Evolutionary conservation across 495 filamentous ascomycete genomes (phyloP).

Genomic region (Talaromyces wortmannii): DNA sequence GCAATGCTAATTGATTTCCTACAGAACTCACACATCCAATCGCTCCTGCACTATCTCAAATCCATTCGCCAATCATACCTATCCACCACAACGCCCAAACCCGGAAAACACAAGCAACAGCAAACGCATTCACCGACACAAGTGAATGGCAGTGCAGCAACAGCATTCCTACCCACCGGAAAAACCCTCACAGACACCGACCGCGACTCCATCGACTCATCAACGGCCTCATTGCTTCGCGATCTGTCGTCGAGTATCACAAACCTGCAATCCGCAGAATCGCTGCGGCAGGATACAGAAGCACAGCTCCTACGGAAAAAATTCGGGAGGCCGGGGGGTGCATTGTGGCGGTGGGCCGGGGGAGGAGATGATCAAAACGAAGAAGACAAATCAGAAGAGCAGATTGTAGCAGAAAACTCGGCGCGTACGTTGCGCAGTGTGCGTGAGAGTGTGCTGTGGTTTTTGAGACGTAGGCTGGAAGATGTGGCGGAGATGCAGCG

Average conservation of each 20-base stretch:
- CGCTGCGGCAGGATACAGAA: slow-evolving; percentile 69
- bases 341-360: slow-evolving; percentile 62
- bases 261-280: slow-evolving; percentile 72
- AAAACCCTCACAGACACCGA: slow-evolving; percentile 57
- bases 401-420: slow-evolving; percentile 61
- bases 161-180: slow-evolving; percentile 12
- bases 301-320: slow-evolving; percentile 59
- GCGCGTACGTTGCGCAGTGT: slow-evolving; percentile 52
- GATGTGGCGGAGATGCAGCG: slow-evolving; percentile 70
- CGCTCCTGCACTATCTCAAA: slow-evolving; percentile 69
- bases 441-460: slow-evolving; percentile 78
- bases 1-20: slow-evolving; percentile 1
- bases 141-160: slow-evolving; percentile 10
- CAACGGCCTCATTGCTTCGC: slow-evolving; percentile 73
- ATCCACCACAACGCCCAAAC: slow-evolving; percentile 46
- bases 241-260: slow-evolving; percentile 72
- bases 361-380: slow-evolving; percentile 27
- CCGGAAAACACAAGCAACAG: slow-evolving; percentile 21
- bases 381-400: slow-evolving; percentile 50
- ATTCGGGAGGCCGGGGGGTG: slow-evolving; percentile 39
- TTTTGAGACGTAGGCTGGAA: slow-evolving; percentile 66
- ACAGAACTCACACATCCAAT: slow-evolving; percentile 79
- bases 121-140: slow-evolving; percentile 6
- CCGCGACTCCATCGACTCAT: slow-evolving; percentile 75
- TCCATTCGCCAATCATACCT: slow-evolving; percentile 87